Percentiles rank a stretch among this genome's conserved stretches.
Conservation (phyloP, 768 basidiomycete species). For the Mycena crocata region DNA sequence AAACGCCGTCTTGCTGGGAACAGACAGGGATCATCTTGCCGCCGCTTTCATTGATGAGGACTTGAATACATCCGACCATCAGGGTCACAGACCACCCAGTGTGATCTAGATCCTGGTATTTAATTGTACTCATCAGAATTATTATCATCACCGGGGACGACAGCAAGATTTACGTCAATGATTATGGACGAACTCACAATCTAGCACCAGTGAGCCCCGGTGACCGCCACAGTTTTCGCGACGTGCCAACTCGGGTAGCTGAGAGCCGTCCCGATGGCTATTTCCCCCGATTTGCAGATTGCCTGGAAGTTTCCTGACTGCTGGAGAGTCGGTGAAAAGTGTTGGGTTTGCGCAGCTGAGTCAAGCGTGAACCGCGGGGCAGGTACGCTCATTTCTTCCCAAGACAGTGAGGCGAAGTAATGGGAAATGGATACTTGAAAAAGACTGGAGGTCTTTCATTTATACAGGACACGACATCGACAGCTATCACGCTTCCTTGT, state of each 20-base stretch:
- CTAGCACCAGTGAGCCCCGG: slow-evolving; percentile 25
- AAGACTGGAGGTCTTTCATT: too few relatives aligned
- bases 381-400: background rate
- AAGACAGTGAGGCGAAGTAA: too few relatives aligned
- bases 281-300: slow-evolving; percentile 10
- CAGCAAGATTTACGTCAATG: background rate
- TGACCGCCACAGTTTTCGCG: slow-evolving; percentile 24
- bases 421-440: too few relatives aligned
- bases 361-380: slow-evolving; percentile 14
- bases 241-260: slow-evolving; percentile 24
- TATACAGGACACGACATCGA: too few relatives aligned
- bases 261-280: slow-evolving; percentile 8
- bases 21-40: slow-evolving; percentile 28
- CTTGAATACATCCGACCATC: slow-evolving; percentile 25
- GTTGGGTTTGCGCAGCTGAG: background rate
- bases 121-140: too few relatives aligned
- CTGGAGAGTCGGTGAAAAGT: slow-evolving; percentile 11
- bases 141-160: background rate
- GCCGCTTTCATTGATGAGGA: slow-evolving; percentile 27
- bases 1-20: slow-evolving; percentile 30
- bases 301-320: slow-evolving; percentile 18
- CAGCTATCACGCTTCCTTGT: too few relatives aligned
- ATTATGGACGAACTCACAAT: slow-evolving; percentile 17
- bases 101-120: slow-evolving; percentile 32
- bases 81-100: slow-evolving; percentile 19